These are phyloP conservation scores for Helminthosporium solani DNA, from an alignment of 2,329 filamentous ascomycete species.

Conservation along the genomic window DNA sequence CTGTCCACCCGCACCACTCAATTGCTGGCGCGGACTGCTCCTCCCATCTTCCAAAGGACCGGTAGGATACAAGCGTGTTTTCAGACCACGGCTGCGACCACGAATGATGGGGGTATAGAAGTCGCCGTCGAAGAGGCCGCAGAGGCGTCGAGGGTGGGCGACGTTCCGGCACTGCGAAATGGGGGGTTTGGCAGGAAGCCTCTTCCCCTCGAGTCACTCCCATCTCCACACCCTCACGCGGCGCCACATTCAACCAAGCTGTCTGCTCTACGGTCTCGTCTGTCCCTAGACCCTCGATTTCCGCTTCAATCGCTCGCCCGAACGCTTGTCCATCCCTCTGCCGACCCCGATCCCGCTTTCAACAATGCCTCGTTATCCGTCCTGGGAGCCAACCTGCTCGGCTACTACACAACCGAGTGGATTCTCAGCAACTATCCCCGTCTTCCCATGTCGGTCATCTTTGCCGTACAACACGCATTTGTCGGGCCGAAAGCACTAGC, in stretches of 20 bases:
- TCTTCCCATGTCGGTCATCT: conserved; percentile 83
- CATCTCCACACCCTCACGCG: conserved; percentile 69
- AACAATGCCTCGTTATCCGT: conserved; percentile 86
- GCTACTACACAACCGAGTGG: conserved; percentile 86
- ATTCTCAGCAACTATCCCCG: conserved; percentile 88
- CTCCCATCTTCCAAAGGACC: conserved; percentile 26
- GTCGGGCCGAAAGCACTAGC: conserved; percentile 73
- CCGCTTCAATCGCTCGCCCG: conserved; percentile 84
- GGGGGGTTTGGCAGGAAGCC: conserved; percentile 2
- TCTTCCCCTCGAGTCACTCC: conserved; percentile 50
- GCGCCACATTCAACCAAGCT: conserved; percentile 81
- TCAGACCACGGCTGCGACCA: conserved; percentile 21
- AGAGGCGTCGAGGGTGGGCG: background rate
- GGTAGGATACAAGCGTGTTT: conserved; percentile 30
- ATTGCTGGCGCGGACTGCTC: conserved; percentile 52
- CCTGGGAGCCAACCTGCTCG: conserved; percentile 78
- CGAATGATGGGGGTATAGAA: conserved; percentile 11
- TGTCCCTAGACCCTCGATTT: conserved; percentile 77
- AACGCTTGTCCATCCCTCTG: conserved; percentile 80
- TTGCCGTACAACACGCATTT: conserved; percentile 82
- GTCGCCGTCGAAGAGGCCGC: conserved; percentile 15
- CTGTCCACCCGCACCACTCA: conserved; percentile 61
- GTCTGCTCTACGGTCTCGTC: conserved; percentile 84
- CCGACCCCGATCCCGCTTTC: conserved; percentile 75
- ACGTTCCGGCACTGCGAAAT: background rate